Evolutionary conservation across 345 rosid species (phyloP), one percentile per base, ranked within the genome.

Genomic region (Lepidium africanum): DNA sequence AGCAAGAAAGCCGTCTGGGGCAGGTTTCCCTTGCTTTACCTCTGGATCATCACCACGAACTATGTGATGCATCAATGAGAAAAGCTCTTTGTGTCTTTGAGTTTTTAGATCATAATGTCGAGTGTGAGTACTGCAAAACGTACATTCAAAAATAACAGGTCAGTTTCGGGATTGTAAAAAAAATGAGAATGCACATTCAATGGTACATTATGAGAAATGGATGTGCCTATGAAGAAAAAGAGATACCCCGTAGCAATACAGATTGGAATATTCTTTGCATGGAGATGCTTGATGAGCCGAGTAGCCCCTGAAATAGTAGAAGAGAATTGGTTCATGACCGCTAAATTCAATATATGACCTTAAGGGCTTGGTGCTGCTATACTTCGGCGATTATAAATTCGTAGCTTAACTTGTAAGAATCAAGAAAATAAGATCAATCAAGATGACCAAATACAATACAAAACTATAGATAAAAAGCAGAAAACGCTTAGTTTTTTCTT

Each of bases 1-100:
- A 53, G 96, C 87, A 40, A 91, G 85, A 72, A 94, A 94, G 59
- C 86, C 76, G 57, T 94, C 99, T 1, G 96, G 95, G 12, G 97
- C 78, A 61, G 97, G 99, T 79, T 94, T 94, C 58, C 99, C 99
- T 74, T 81, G 85, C 77, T 88, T 87, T 64, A 94, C 96, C 82
- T 91, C 99, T 8, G 95, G 99, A 77, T 94, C 97, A 81, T 94
- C 99, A 61, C 99, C 97, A 27, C 81, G 88, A 77, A 94, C 97
- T 56, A 86, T 43, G 69, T 94, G 99, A 81, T 89, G 91, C 99
- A 94, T 94, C 82, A 94, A 82, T 14, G 96, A 84, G 70, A 94
- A 88, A 64, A 91, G 90, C 43, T 87, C 88, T 25, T 78, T 72
- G 25, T 91, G 99, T 67, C 77, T 83, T 82, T 86, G 92, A 3